phyloP scores from a whole-genome alignment of 2,329 filamentous ascomycete species.

The Cadophora sp. region DNA sequence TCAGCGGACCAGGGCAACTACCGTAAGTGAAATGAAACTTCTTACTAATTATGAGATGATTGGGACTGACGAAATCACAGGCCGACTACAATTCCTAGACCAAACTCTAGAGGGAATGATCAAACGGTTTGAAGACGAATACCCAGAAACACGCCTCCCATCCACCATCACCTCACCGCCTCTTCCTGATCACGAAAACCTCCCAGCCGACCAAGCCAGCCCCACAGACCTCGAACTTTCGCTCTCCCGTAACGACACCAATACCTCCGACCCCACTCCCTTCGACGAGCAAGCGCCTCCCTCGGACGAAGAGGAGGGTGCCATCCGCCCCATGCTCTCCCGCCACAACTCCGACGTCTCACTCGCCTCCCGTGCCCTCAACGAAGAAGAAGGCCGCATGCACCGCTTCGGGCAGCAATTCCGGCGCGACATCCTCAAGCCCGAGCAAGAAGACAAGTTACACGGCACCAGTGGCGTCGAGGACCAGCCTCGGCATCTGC shows the following conservation, averaged over 20 bases:
- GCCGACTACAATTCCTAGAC: constrained; percentile 84
- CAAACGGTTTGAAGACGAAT: constrained; percentile 94
- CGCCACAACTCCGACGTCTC: constrained; percentile 72
- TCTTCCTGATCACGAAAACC: constrained; percentile 20
- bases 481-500: constrained; percentile 39
- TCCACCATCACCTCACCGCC: constrained; percentile 31
- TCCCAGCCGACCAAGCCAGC: constrained; percentile 16
- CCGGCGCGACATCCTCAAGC: constrained; percentile 65
- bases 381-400: constrained; percentile 73
- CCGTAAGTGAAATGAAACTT: constrained; percentile 57
- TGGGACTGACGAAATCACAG: constrained; percentile 47
- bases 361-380: constrained; percentile 67
- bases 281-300: constrained; percentile 41
- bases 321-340: constrained; percentile 52
- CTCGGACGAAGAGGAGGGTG: constrained; percentile 49
- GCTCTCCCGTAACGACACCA: constrained; percentile 18
- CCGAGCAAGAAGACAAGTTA: constrained; percentile 35
- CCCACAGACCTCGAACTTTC: constrained; percentile 8
- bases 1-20: constrained; percentile 78
- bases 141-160: constrained; percentile 76
- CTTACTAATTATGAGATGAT: neutral
- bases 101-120: constrained; percentile 90
- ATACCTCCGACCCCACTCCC: constrained; percentile 32
- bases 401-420: constrained; percentile 72
- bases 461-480: constrained; percentile 52